Conservation (phyloP, 2,329 filamentous ascomycete species). For the Elsinoe australis region DNA sequence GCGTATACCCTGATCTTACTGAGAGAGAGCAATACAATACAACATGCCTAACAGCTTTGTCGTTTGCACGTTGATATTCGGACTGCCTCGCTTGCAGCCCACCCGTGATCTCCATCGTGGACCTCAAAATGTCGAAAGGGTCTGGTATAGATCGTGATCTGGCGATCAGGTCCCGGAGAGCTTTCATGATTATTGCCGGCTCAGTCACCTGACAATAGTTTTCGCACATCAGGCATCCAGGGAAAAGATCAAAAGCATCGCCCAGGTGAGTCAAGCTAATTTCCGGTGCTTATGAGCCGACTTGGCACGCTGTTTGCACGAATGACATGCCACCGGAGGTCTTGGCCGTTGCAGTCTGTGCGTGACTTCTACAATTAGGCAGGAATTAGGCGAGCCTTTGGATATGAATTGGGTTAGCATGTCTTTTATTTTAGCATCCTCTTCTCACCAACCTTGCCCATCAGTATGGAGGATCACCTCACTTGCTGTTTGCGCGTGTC, state of each 20-base stretch:
- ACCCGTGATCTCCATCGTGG: too few species aligned
- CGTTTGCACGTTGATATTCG: too few species aligned
- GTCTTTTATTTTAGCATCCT: conserved; percentile 8
- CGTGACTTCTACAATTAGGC: conserved; percentile 5
- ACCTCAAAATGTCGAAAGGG: too few species aligned
- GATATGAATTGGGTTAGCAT: background rate
- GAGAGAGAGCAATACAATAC: too few species aligned
- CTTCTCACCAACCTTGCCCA: background rate
- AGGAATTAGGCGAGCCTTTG: background rate
- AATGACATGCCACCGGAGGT: conserved; percentile 2
- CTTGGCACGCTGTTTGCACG: background rate
- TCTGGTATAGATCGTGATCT: too few species aligned
- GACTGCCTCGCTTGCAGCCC: too few species aligned
- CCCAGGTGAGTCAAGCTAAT: conserved; percentile 3
- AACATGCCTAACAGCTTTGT: background rate
- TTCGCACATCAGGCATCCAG: background rate
- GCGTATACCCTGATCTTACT: background rate
- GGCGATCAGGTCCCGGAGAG: background rate
- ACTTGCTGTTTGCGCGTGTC: background rate
- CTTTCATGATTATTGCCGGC: background rate
- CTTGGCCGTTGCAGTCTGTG: background rate
- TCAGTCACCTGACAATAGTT: background rate
- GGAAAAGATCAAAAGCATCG: background rate
- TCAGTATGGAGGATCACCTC: background rate
- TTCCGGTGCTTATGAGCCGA: background rate